Base-by-base conservation (phyloP, 2,329 filamentous ascomycete species). In the Whalleya microplaca region DNA sequence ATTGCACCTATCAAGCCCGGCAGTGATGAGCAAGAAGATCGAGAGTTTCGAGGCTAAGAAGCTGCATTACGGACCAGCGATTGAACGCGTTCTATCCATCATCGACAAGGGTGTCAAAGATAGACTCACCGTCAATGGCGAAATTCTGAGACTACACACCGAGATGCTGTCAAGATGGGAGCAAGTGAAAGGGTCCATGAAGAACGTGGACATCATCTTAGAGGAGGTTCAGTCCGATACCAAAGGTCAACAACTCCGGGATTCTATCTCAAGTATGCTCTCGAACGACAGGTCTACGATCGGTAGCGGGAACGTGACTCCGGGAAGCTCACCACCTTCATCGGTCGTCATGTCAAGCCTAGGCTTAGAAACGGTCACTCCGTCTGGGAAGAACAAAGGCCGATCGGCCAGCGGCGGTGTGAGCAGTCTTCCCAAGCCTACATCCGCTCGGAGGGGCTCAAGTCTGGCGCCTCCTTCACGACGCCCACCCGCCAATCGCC, bases 71-170 rank as follows among this genome's bases (percentile, higher is more conserved):
- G 90, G 92, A 1, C 91, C 93, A 9, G 94, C 95, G 1, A 96
- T 99, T 70, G 91, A 95, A 71, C 85, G 93, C 42, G 92, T 99
- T 7, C 77, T 98, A 18, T 87, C 89, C 41, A 96, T 98, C 70
- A 97, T 98, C 48, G 92, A 97, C 66, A 94, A 92, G 70, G 95
- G 95, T n/a, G 89, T 98, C 68, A 90, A 91, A 70, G 92, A 98
- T 69, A 86, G 95, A n/a, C 80, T 97, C 48, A 98, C 95, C 0
- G 92, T 98, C 53, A 98, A 99, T 69, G 95, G 95, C 44, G 95
- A 98, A 74, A 95, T 98, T 60, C 75, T 98, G 23, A 86, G 92
- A 44, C 79, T 98, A 29, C 89, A 96, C 67, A 84, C 86, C 6
- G 93, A 98, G 66, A 89, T 97, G 78, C 88, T 92, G 68, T 81